Evolutionary conservation across 345 rosid species (phyloP), one percentile per base, ranked within the genome.

Genomic region (Limnanthes douglasii): DNA sequence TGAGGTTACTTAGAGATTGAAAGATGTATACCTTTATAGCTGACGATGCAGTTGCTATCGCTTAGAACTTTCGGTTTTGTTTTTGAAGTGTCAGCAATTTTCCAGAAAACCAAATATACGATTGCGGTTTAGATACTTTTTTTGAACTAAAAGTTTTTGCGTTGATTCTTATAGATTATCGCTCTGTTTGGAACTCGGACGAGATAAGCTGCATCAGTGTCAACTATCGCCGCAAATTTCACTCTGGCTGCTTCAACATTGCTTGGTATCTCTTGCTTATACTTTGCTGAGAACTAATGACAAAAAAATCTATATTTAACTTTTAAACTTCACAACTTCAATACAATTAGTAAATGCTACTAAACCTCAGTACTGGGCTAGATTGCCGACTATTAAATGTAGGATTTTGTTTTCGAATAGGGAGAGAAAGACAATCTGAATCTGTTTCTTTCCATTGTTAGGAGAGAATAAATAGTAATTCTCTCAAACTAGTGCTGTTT

Each of bases 131-230:
- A 22, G 11, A 4, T 10, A 4, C 21, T 39, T 8, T 37, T 5
- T 39, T 11, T 24, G 5, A 37, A 18, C 11, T 17, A 19, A 38
- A 12, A 19, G 17, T 21, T 15, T 27, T 17, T 40, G 18, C 6
- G n/a, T 28, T 32, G 36, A n/a, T 29, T 41, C 30, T 36, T 40
- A 41, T 44, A 84, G 95, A 65, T 59, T 56, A 44, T 53, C 79
- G 88, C 43, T 51, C 56, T 9, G 18, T 40, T 9, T 53, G 56
- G 56, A 56, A 20, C 60, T 41, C 44, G 36, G 86, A 70, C 37
- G 92, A 68, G 38, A 62, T 37, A 43, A 36, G 65, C 34, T 49
- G 65, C 24, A 56, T 45, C 35, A 66, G 49, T 53, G 40, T 55
- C 41, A 32, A 53, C 37, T 41, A 60, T 32, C 67, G 70, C 40